Percentiles rank a stretch among this genome's conserved stretches.
phyloP scores from a whole-genome alignment of 495 filamentous ascomycete species.

The Xylaria sp. region DNA sequence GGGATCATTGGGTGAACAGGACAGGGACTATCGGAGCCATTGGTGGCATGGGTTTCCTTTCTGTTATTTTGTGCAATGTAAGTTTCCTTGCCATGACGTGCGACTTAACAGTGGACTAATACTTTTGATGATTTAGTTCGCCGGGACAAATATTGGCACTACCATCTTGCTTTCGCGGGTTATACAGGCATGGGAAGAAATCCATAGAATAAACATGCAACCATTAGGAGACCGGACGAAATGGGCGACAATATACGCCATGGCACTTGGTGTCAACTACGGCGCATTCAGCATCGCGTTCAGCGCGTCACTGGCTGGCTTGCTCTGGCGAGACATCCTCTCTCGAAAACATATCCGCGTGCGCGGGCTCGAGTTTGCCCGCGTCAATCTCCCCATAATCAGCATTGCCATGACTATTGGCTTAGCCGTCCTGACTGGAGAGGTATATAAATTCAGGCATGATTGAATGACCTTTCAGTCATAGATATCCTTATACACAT shows the following conservation, averaged over 20 bases:
- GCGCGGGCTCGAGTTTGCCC: conserved; percentile 62
- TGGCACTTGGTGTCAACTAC: conserved; percentile 73
- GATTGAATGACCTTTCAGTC: conserved; percentile 9
- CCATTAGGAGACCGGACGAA: conserved; percentile 64
- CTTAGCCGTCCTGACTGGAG: conserved; percentile 62
- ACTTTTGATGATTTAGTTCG: conserved; percentile 54
- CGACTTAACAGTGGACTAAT: conserved; percentile 2
- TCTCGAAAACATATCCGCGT: conserved; percentile 67
- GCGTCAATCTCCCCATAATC: conserved; percentile 71
- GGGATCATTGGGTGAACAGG: conserved; percentile 70
- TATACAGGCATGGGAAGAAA: conserved; percentile 66
- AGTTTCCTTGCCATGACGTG: conserved; percentile 38
- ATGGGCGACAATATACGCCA: conserved; percentile 71
- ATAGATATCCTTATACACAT: not conserved
- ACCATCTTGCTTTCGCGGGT: conserved; percentile 71
- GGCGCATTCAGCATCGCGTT: conserved; percentile 73
- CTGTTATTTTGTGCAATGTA: conserved; percentile 72
- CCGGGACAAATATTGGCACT: conserved; percentile 74
- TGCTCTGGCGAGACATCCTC: conserved; percentile 72
- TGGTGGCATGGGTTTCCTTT: conserved; percentile 72
- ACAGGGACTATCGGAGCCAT: conserved; percentile 69
- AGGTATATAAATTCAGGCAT: conserved; percentile 59
- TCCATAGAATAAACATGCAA: conserved; percentile 52
- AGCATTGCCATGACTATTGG: conserved; percentile 69
- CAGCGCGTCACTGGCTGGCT: conserved; percentile 68